Evolutionary conservation across 2,329 filamentous ascomycete genomes (phyloP).

Genomic region (Ophiosphaerella herpotricha): DNA sequence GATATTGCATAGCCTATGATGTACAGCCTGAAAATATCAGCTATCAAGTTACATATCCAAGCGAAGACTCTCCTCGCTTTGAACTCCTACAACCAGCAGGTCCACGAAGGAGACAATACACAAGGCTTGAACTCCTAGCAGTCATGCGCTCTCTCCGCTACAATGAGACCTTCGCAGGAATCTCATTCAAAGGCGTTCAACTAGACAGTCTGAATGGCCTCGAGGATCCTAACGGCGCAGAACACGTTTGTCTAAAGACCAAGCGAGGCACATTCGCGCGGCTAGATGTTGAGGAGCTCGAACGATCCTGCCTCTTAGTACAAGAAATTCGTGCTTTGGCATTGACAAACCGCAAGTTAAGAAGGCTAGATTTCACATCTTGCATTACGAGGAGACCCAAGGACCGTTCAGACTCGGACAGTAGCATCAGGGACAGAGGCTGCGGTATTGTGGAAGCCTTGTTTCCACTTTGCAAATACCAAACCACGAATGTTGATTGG

Average conservation of each 20-base stretch:
- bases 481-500: constrained; percentile 73
- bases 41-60: constrained; percentile 44
- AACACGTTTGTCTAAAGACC: constrained; percentile 65
- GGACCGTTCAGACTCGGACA: constrained; percentile 46
- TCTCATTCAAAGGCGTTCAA: constrained; percentile 68
- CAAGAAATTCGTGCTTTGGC: constrained; percentile 71
- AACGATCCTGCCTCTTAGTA: constrained; percentile 63
- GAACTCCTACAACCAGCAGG: constrained; percentile 63
- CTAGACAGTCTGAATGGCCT: constrained; percentile 68
- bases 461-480: constrained; percentile 68
- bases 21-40: constrained; percentile 68
- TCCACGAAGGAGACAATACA: constrained; percentile 59
- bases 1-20: constrained; percentile 71
- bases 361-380: constrained; percentile 68
- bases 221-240: constrained; percentile 63
- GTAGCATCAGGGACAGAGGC: constrained; percentile 62
- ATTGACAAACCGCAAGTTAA: constrained; percentile 66
- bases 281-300: constrained; percentile 59
- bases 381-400: constrained; percentile 61
- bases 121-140: constrained; percentile 66
- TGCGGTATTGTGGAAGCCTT: constrained; percentile 73
- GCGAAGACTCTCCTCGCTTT: constrained; percentile 70
- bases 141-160: constrained; percentile 72
- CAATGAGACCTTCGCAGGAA: constrained; percentile 69
- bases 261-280: constrained; percentile 60